Base-by-base conservation (phyloP, 768 basidiomycete genomes). In the Lepiota brunneoincarnata region DNA sequence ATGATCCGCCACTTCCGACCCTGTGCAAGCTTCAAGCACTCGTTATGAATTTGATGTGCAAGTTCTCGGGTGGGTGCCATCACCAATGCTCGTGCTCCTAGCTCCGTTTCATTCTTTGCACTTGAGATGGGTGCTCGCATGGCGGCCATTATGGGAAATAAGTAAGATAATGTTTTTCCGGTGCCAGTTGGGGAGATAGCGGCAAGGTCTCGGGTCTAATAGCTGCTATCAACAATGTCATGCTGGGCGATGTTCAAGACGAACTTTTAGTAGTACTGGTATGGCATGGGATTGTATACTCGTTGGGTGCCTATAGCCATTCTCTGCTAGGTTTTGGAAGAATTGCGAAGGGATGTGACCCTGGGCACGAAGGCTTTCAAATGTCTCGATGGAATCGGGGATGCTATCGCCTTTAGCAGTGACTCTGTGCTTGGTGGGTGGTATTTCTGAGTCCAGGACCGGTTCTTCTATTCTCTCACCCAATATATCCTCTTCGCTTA, bases 101-200 rank as follows among this genome's bases (percentile, higher is more conserved):
- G 21, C 2, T 41, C 38, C 42, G 45, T 31, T 18, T 35, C 45
- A 26, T 64, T 68, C 15, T 81, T 82, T 28, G 66, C 58, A 15
- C 46, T 77, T 70, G 23, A 59, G 58, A 50, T 78, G 76, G 35
- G 73, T 64, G 52, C 75, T 78, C 26, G 83, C 5, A 93, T 70
- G 15, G 74, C 68, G 10, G 83, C 73, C 55, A 98, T 79, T 20
- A 93, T 76, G 0, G 97, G 95, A 14, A 97, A 71, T 12, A 97
- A 76, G 69, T 98, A 99, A 0, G 94, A 83, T 5, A 98, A 76
- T 0, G 97, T 99, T 75, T 99, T 99, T 56, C 97, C 97, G 9
- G 92, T 95, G 46, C 97, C 97, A 4, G 97, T 99, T 0, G 97
- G 97, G 0, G 97, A 97, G 17, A 98, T 89, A 24, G 95, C 96